A percentile compares a stretch with the other conserved stretches of the same genome.
Conservation (phyloP, 148 eudicot genomes). For the Nyssa sinensis region DNA sequence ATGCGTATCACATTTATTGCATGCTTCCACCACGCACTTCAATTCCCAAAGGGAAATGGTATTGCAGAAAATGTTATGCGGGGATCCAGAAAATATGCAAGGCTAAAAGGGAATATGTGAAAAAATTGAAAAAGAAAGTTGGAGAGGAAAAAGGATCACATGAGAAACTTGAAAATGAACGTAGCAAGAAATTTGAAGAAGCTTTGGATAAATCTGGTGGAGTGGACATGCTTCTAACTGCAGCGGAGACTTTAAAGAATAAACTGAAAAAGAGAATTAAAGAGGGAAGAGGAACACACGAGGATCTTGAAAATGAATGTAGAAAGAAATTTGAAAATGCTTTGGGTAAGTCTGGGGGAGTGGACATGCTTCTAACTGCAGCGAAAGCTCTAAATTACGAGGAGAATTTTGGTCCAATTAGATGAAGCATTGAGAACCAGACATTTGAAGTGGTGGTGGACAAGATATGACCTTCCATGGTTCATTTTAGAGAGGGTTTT, state of each 20-base stretch:
- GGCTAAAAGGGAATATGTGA: conserved; percentile 47
- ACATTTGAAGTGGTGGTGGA: not conserved
- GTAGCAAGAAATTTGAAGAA: conserved; percentile 21
- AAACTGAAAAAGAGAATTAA: conserved; percentile 27
- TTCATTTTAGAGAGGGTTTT: not conserved
- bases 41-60: conserved; percentile 78
- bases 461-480: not conserved
- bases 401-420: conserved; percentile 36
- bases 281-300: conserved; percentile 15
- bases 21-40: conserved; percentile 63
- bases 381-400: conserved; percentile 60
- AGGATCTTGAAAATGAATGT: conserved; percentile 16
- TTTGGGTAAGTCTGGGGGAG: conserved; percentile 55
- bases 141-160: conserved; percentile 16
- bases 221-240: conserved; percentile 77
- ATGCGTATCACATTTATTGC: conserved; percentile 88
- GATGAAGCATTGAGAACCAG: not conserved
- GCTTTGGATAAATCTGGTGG: conserved; percentile 54
- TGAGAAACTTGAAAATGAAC: conserved; percentile 16
- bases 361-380: conserved; percentile 83
- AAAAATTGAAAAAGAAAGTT: conserved; percentile 26
- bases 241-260: conserved; percentile 49
- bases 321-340: conserved; percentile 21
- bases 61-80: conserved; percentile 65
- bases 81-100: conserved; percentile 53